These are phyloP conservation scores for Metschnikowia lunata DNA, from an alignment of 805 yeast genomes.

Conservation along the genomic window DNA sequence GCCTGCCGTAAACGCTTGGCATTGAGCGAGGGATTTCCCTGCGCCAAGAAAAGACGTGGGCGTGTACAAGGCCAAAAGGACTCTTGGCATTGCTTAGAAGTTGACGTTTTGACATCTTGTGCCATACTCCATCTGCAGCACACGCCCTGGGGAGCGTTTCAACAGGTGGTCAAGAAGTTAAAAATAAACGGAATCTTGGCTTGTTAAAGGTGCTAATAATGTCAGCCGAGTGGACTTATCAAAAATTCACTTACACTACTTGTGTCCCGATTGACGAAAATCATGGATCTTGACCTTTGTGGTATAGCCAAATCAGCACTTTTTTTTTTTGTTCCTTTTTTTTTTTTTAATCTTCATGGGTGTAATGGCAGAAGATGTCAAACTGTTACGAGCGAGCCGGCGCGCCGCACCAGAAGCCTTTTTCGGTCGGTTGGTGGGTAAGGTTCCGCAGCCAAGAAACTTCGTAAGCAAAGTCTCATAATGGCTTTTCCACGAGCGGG, in stretches of 20 bases:
- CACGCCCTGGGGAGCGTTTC: not conserved
- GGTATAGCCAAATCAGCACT: too few relatives aligned
- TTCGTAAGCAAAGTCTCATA: constrained; percentile 1
- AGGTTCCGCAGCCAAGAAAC: constrained; percentile 11
- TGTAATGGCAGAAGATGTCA: constrained; percentile 4
- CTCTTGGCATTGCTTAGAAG: constrained; percentile 11
- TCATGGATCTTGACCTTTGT: too few relatives aligned
- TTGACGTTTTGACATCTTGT: constrained; percentile 15
- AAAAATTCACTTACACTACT: too few relatives aligned
- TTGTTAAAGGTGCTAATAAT: too few relatives aligned
- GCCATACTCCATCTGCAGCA: constrained; percentile 8
- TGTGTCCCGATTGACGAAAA: too few relatives aligned
- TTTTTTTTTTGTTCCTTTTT: too few relatives aligned
- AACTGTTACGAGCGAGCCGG: constrained; percentile 6
- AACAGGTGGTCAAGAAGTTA: too few relatives aligned
- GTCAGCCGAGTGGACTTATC: too few relatives aligned
- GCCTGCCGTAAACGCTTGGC: constrained; percentile 5
- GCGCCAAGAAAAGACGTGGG: constrained; percentile 4
- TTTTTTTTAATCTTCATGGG: not conserved
- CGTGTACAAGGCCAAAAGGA: constrained; percentile 1
- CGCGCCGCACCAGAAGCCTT: constrained; percentile 1
- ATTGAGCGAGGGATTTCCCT: not conserved
- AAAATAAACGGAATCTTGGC: too few relatives aligned
- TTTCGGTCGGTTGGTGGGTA: not conserved
- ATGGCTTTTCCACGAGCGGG: constrained; percentile 1